Evolutionary conservation across 2,329 filamentous ascomycete genomes (phyloP).

Genomic region (Chaetomium strumarium): DNA sequence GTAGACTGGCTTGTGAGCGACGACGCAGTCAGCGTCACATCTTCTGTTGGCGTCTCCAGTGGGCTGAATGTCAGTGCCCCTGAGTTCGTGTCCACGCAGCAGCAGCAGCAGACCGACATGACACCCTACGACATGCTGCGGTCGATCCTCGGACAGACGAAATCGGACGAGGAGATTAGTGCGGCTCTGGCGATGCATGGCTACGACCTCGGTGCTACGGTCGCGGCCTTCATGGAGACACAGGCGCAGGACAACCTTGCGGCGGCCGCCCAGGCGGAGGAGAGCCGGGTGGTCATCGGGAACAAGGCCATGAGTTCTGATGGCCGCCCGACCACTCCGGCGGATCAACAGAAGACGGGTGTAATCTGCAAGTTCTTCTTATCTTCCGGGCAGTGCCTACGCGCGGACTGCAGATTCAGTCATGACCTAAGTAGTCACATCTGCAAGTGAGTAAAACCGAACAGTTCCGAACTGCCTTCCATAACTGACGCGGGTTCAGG

Average conservation of each 20-base stretch:
- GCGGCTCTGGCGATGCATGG: conserved; percentile 80
- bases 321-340: conserved; percentile 69
- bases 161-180: conserved; percentile 91
- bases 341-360: conserved; percentile 70
- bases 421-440: conserved; percentile 93
- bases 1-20: conserved; percentile 97
- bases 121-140: conserved; percentile 96
- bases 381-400: conserved; percentile 88
- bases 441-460: conserved; percentile 73
- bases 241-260: conserved; percentile 53
- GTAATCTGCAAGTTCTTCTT: conserved; percentile 97
- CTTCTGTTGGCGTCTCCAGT: conserved; percentile 62
- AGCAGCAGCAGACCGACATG: conserved; percentile 75
- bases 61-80: conserved; percentile 73
- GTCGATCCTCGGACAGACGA: conserved; percentile 83
- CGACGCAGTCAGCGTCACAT: conserved; percentile 72
- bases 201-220: conserved; percentile 89
- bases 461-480: conserved; percentile 2
- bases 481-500: conserved; percentile 37
- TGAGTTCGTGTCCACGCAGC: conserved; percentile 63
- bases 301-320: conserved; percentile 74
- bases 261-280: conserved; percentile 36
- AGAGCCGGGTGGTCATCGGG: conserved; percentile 56
- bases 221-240: conserved; percentile 87
- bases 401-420: conserved; percentile 94